Conservation (phyloP, 495 filamentous ascomycete species). For the Neurospora sublineolata region DNA sequence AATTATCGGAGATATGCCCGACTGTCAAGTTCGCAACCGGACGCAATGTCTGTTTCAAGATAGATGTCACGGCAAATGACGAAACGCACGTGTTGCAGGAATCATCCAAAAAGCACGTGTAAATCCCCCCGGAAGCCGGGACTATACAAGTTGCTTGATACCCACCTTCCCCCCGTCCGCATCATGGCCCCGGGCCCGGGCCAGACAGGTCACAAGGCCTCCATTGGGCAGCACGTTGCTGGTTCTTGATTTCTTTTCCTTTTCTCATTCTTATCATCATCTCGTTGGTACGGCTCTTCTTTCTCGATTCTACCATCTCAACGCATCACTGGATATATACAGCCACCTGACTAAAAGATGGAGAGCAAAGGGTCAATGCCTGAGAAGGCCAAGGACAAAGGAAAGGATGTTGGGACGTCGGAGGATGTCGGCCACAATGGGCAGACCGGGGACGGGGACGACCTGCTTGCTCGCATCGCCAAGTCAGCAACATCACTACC, state of each 20-base stretch:
- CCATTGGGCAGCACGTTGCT: not conserved
- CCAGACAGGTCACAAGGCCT: not conserved
- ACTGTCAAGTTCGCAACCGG: not conserved
- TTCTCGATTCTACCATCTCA: not conserved
- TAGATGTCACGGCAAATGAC: not conserved
- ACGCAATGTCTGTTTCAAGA: not conserved
- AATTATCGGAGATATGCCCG: not conserved
- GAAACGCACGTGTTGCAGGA: not conserved
- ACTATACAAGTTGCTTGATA: not conserved
- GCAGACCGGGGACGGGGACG: not conserved
- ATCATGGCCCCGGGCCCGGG: not conserved
- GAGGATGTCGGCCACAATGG: not conserved
- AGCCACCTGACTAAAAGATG: not conserved
- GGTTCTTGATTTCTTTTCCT: not conserved
- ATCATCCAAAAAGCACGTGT: not conserved
- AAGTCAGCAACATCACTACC: conserved; percentile 17
- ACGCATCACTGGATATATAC: not conserved
- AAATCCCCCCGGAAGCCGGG: not conserved
- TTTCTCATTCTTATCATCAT: not conserved
- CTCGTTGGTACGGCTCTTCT: not conserved
- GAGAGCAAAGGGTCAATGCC: not conserved
- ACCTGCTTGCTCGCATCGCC: conserved; percentile 13
- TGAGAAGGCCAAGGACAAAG: conserved; percentile 10
- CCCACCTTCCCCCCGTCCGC: not conserved
- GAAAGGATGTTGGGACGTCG: not conserved